Base-by-base conservation (phyloP, 139 green algal species). In the Limnomonas spitsbergensis region DNA sequence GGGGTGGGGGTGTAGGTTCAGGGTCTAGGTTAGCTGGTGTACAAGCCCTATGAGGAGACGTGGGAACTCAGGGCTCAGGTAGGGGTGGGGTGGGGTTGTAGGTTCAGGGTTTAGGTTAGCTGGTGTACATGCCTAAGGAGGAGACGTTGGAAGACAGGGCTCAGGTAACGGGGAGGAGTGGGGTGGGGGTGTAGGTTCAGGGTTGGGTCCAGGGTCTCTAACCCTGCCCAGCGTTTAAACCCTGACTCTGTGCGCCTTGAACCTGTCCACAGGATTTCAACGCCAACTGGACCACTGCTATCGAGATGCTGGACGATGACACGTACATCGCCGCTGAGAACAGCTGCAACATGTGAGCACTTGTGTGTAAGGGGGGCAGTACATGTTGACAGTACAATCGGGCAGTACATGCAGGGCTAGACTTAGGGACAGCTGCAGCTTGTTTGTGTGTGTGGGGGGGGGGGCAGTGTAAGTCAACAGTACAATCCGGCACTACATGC, bases 221-320 rank as follows among this genome's bases (percentile, higher is more conserved):
- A n/a, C n/a, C n/a, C n/a, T n/a, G n/a, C n/a, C n/a, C n/a, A n/a
- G n/a, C n/a, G n/a, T n/a, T n/a, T n/a, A n/a, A n/a, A n/a, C n/a
- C n/a, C n/a, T n/a, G n/a, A n/a, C n/a, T n/a, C n/a, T n/a, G n/a
- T n/a, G n/a, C n/a, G n/a, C n/a, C n/a, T n/a, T n/a, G n/a, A n/a
- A n/a, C 74, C 66, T 85, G 20, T 32, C 91, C 94, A 31, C 82
- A 89, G 0, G 95, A 98, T 75, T 97, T 88, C 77, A 89, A 92
- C 76, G 88, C 87, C 47, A 95, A 93, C 77, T 98, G 94, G 92
- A 95, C 98, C 85, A 95, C 90, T 0, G 91, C 93, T 0, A 87
- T 95, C 1, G 84, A 88, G 24, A 83, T 94, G 7, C 80, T 99
- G 69, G 95, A 98, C 67, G 94, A 98, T 66, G 94, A 99, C 82